Base-by-base conservation (phyloP, 805 yeast species). In the Millerozyma miso region DNA sequence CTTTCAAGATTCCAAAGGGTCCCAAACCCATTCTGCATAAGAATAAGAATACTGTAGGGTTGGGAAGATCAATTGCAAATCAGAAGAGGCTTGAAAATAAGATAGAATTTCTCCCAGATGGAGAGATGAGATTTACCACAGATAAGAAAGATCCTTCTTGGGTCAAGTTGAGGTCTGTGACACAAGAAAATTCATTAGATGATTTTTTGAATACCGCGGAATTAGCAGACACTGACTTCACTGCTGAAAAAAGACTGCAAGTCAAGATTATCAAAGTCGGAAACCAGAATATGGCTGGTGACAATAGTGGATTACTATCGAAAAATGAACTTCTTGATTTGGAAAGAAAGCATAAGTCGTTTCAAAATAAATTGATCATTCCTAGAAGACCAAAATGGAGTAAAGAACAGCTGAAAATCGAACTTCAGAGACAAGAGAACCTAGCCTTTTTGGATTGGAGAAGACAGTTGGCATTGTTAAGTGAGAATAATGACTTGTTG, bases 181-280 rank as follows among this genome's bases (percentile, higher is more conserved):
- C 98, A 0, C 98, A 93, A 56, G 98, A 93, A 62, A 80, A 85
- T 52, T 84, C 97, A 1, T 67, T 93, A 44, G 98, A 93, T 65
- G 99, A 93, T 66, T 90, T 93, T 63, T 76, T 93, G 56, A 85
- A 83, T 57, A 91, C 97, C 5, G 99, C 99, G 1, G 96, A 88
- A 62, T 76, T 93, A 45, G 97, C 97, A 2, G 96, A 89, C 59
- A 89, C 91, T 16, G 98, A 93, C 67, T 93, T 93, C 67, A 82
- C 96, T 6, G 97, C 98, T 3, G 97, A 91, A 52, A 81, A 84
- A 57, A 76, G 81, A 44, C 81, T 84, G 37, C 87, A 84, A 51
- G 90, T 93, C 46, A 85, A 84, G 55, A 88, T 93, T 54, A 83
- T 93, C 52, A 80, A 83, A 58, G 82, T 86, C 45, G 88, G 86